phyloP scores from a whole-genome alignment of 2,329 filamentous ascomycete genomes.

The Phialocephala subalpina region DNA sequence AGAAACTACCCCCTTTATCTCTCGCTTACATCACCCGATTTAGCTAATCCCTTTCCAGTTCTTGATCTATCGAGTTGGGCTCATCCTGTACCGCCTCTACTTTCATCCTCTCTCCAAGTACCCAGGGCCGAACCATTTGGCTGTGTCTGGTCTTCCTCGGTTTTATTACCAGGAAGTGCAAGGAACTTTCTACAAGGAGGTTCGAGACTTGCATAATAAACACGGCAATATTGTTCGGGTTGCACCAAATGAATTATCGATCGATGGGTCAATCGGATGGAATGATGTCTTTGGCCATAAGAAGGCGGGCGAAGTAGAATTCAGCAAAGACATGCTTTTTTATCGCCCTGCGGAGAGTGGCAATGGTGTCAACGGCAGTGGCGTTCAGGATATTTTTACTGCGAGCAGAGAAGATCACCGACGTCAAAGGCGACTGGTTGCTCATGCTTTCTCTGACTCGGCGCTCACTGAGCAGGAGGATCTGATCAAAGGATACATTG shows the following conservation, averaged over 20 bases:
- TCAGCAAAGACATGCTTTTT: neutral
- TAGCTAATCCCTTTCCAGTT: neutral
- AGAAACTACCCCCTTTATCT: neutral
- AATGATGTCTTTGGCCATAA: conserved; percentile 3
- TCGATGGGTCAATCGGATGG: conserved; percentile 5
- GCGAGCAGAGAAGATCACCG: neutral
- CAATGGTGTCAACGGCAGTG: neutral
- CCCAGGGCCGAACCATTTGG: neutral
- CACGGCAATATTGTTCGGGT: neutral
- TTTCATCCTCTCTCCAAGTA: conserved; percentile 4
- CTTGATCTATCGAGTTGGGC: neutral
- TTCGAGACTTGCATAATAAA: neutral
- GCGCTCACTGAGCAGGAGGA: conserved; percentile 4
- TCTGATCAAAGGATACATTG: neutral
- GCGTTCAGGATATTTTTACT: conserved; percentile 1
- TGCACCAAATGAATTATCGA: conserved; percentile 3
- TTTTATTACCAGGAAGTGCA: neutral
- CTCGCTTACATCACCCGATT: neutral
- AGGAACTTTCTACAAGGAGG: conserved; percentile 2
- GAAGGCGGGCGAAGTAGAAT: neutral
- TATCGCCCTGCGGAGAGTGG: neutral
- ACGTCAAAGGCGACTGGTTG: conserved; percentile 3
- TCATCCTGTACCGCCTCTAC: conserved; percentile 6
- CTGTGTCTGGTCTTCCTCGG: neutral
- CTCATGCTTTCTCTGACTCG: conserved; percentile 2